phyloP scores from a whole-genome alignment of 1,139 yeast genomes.

The Chernovozyma sophiae-reginae region DNA sequence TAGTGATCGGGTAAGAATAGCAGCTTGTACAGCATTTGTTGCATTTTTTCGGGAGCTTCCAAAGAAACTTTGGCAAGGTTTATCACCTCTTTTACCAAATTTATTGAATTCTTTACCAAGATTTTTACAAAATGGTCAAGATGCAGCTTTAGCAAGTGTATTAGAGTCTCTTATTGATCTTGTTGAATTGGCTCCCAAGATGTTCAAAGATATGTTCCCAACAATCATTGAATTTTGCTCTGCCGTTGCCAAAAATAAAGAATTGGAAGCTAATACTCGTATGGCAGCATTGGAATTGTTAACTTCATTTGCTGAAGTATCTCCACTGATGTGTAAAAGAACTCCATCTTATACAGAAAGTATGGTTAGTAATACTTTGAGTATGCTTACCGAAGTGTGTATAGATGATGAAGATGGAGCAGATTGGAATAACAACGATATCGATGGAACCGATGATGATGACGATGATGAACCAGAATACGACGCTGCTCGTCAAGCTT shows the following conservation, averaged over 20 bases:
- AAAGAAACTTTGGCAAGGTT: constrained; percentile 68
- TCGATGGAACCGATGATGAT: constrained; percentile 63
- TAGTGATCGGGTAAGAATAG: constrained; percentile 79
- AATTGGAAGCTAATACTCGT: constrained; percentile 74
- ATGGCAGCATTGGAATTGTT: constrained; percentile 83
- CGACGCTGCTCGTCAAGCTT: constrained; percentile 89
- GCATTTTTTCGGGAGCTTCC: constrained; percentile 83
- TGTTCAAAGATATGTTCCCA: constrained; percentile 87
- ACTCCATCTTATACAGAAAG: constrained; percentile 69
- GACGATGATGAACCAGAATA: constrained; percentile 87
- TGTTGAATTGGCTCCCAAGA: constrained; percentile 90
- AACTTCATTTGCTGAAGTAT: constrained; percentile 86
- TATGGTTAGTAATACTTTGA: constrained; percentile 69
- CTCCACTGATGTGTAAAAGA: constrained; percentile 91
- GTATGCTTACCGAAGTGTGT: constrained; percentile 92
- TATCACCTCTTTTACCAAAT: constrained; percentile 77
- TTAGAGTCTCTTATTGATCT: constrained; percentile 85
- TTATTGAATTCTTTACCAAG: constrained; percentile 84
- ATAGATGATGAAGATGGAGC: constrained; percentile 82
- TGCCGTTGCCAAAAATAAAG: constrained; percentile 74
- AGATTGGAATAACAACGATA: constrained; percentile 81
- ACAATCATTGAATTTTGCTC: constrained; percentile 82
- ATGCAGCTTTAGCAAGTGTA: constrained; percentile 78
- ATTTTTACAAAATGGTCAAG: constrained; percentile 73
- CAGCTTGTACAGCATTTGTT: constrained; percentile 90